Evolutionary conservation across 1,284 basidiomycete species (phyloP), one percentile per base, ranked within the genome.

Genomic region (Ustilago crameri): DNA sequence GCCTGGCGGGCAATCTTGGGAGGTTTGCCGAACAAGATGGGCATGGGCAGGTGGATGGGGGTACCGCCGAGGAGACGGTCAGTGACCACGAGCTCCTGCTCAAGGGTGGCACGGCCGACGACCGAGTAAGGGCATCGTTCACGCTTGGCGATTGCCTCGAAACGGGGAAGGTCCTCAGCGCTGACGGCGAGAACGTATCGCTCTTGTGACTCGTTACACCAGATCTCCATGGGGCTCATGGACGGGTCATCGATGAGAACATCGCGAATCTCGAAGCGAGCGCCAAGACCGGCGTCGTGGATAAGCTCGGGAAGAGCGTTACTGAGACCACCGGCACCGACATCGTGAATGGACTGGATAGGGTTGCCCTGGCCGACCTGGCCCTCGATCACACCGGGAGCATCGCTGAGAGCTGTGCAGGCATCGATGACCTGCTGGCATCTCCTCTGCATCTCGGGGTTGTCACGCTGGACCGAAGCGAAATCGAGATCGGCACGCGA

Each of bases 141-240:
- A 66, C 95, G 88, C 80, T 88, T 87, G 14, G 93, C 93, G 43
- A 98, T 91, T 8, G 81, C 85, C 81, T 90, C 89, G 84, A 99
- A 98, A 42, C 71, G 61, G 8, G 71, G 61, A 10, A 82, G 64
- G 38, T 82, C 68, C 35, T 63, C 65, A 20, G 67, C 71, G 43
- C 57, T 51, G 44, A 82, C 80, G 22, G 81, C 96, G 30, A 98
- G 88, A 32, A 98, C 96, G 82, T 98, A 98, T 43, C 96, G 90
- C 83, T 99, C 95, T 86, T 99, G 95, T 72, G 90, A 92, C 85
- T 99, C 96, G 85, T 99, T 99, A 84, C 96, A 98, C 95, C 95
- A 99, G 65, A 98, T 98, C 86, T 98, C 95, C 94, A 98, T 97
- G 0, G 95, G 96, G 9, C 92, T 95, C 93, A 99, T 93, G 45